Base-by-base conservation (phyloP, 1,284 basidiomycete species). In the Boletellus deceptivus region DNA sequence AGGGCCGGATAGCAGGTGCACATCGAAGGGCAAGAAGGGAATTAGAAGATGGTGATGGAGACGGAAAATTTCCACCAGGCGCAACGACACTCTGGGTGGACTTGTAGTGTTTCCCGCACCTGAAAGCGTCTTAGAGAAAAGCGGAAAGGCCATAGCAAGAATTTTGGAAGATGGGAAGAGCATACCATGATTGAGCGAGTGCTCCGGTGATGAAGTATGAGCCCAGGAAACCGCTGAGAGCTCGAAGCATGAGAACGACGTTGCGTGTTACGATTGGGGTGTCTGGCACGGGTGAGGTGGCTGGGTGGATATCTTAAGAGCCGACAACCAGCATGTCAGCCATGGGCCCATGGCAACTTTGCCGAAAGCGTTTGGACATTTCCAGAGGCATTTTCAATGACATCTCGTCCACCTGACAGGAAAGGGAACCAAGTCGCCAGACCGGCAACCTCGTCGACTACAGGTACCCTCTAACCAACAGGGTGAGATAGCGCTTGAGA, bases 151-250 rank as follows among this genome's bases (percentile, higher is more conserved):
- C 3, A 17, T 41, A n/a, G 33, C 33, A 24, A 6, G 0, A 6
- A 1, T 11, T 3, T 33, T 22, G 14, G 4, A 27, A 17, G 20
- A 36, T 2, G 25, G 4, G 8, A 6, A 3, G 14, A 11, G 7
- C 55, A 14, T 46, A 70, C 70, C 70, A 70, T 59, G 69, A 71
- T 44, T 72, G 65, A 29, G 69, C 70, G 17, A 55, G 43, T 24
- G 40, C 53, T 18, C 40, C 47, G 17, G 53, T 38, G 36, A 62
- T 43, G 58, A 75, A 49, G 22, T 39, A 49, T 16, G 48, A 7
- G 6, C 18, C 16, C 17, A 63, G 25, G 43, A 59, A 22, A 22
- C 31, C 18, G 17, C 45, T 41, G 25, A 63, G 33, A 31, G 31
- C 6, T 42, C 46, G 59, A 49, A 16, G 50, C 64, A 68, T 65